phyloP scores from a whole-genome alignment of 768 basidiomycete species.

The Podaxis sp. region DNA sequence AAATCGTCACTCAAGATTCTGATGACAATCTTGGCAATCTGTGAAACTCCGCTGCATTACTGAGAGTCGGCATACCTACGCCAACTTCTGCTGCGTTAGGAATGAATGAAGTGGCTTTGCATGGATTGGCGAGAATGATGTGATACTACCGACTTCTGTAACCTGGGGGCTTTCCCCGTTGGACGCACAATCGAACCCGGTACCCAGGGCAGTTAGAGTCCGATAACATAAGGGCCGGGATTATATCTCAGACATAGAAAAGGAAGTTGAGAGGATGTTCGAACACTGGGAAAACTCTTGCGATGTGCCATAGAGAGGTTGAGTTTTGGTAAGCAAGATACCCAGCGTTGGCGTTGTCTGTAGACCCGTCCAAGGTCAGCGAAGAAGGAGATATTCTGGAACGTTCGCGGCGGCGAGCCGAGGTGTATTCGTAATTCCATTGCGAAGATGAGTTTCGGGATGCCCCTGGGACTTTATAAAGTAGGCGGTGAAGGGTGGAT shows the following conservation, averaged over 20 bases:
- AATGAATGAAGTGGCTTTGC: slow-evolving; percentile 93
- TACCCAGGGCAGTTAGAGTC: not conserved
- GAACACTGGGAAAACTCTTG: not conserved
- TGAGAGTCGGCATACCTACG: slow-evolving; percentile 95
- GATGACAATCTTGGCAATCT: slow-evolving; percentile 88
- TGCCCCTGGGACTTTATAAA: not conserved
- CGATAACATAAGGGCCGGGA: not conserved
- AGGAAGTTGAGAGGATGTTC: not conserved
- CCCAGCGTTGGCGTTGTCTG: not conserved
- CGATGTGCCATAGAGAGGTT: not conserved
- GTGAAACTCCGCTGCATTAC: slow-evolving; percentile 95
- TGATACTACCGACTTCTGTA: not conserved
- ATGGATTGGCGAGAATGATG: slow-evolving; percentile 72
- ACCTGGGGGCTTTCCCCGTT: not conserved
- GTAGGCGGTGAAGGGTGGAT: not conserved
- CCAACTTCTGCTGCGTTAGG: slow-evolving; percentile 75
- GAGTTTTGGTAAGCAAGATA: not conserved
- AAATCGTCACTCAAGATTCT: slow-evolving; percentile 91
- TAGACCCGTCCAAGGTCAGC: not conserved
- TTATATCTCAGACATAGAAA: not conserved
- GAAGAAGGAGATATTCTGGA: not conserved
- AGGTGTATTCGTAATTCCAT: not conserved
- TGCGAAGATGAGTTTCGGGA: not conserved
- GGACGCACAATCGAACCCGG: too few relatives aligned
- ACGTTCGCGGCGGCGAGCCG: not conserved